A percentile compares a stretch with the other conserved stretches of the same genome.
Conservation (phyloP, 129 eudicot species). For the Artemisia annua region DNA sequence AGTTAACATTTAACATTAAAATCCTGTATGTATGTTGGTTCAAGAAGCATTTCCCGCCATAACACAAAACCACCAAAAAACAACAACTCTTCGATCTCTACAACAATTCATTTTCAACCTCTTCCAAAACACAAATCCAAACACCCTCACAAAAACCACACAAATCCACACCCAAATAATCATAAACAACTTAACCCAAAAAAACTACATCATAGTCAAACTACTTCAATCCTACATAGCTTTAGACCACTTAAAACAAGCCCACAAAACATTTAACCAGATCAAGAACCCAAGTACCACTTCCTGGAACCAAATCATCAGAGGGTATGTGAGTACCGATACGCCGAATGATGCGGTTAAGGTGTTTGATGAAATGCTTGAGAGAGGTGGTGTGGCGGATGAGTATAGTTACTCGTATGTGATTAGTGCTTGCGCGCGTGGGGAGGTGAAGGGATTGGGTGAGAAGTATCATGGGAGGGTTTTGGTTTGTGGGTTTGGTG, state of each 20-base stretch:
- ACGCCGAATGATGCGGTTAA: constrained; percentile 36
- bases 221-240: constrained; percentile 40
- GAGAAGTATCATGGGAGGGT: constrained; percentile 65
- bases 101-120: constrained; percentile 55
- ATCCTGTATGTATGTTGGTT: not conserved
- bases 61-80: not conserved
- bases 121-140: constrained; percentile 41
- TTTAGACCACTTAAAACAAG: constrained; percentile 40
- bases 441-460: constrained; percentile 46
- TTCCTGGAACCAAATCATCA: constrained; percentile 69
- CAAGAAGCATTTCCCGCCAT: constrained; percentile 40
- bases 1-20: not conserved
- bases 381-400: constrained; percentile 33
- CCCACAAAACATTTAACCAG: constrained; percentile 43
- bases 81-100: constrained; percentile 29
- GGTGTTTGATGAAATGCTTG: constrained; percentile 44
- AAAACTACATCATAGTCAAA: constrained; percentile 44
- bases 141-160: constrained; percentile 32
- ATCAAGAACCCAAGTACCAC: constrained; percentile 54
- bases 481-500: constrained; percentile 48
- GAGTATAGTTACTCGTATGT: constrained; percentile 55
- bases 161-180: constrained; percentile 64
- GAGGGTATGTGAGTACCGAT: constrained; percentile 39
- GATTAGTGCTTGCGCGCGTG: constrained; percentile 54
- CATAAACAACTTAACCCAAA: constrained; percentile 45